Evolutionary conservation across 805 yeast genomes (phyloP).

Genomic region (Yarrowia sp.): DNA sequence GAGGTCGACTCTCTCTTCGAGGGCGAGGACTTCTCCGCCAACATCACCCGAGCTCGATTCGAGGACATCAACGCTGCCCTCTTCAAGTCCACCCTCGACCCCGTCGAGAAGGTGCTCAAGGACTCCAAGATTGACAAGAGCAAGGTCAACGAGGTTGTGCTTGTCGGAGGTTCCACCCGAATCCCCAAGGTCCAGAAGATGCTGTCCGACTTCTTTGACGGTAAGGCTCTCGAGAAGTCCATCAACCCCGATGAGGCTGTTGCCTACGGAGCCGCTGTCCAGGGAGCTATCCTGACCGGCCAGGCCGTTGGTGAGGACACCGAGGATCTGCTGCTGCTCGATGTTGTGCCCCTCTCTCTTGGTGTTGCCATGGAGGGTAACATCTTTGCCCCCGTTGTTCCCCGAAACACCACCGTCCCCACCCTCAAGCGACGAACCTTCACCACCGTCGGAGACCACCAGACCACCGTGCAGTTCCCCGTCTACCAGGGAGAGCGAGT

Average conservation of each 20-base stretch:
- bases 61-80: conserved; percentile 92
- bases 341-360: conserved; percentile 96
- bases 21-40: conserved; percentile 93
- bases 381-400: conserved; percentile 97
- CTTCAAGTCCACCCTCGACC: conserved; percentile 90
- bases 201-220: conserved; percentile 91
- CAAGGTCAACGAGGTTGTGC: conserved; percentile 88
- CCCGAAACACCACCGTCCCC: conserved; percentile 99
- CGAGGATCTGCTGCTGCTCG: conserved; percentile 91
- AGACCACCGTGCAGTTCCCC: conserved; percentile 98
- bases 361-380: conserved; percentile 99
- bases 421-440: conserved; percentile 98
- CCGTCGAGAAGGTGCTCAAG: conserved; percentile 92
- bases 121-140: conserved; percentile 84
- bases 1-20: conserved; percentile 94
- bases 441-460: conserved; percentile 98
- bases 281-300: conserved; percentile 98
- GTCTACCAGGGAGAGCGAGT: conserved; percentile 99
- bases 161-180: conserved; percentile 99
- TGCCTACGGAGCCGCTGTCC: conserved; percentile 99
- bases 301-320: conserved; percentile 86
- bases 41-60: conserved; percentile 96
- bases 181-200: conserved; percentile 97
- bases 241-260: conserved; percentile 99
- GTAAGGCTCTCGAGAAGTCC: conserved; percentile 94